These are phyloP conservation scores for Ophiosphaerella korrae DNA, from an alignment of 2,329 filamentous ascomycete species.

Conservation along the genomic window DNA sequence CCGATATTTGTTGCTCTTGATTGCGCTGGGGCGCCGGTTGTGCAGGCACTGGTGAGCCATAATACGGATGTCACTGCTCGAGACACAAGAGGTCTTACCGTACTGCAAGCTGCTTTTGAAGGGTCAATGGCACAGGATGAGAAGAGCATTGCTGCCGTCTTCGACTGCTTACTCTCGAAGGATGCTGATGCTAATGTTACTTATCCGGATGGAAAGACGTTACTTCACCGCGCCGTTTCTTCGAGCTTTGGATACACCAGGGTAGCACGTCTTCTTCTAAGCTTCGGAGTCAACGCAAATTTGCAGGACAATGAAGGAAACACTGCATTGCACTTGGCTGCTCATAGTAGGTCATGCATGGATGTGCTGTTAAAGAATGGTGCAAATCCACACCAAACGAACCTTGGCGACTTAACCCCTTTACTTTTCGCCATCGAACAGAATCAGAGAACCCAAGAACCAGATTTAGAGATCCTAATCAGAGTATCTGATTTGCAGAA, in stretches of 20 bases:
- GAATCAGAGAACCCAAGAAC: conserved; percentile 20
- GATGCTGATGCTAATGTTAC: conserved; percentile 26
- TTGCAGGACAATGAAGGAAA: conserved; percentile 29
- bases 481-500: conserved; percentile 28
- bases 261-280: conserved; percentile 29
- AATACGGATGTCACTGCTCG: conserved; percentile 32
- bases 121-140: conserved; percentile 30
- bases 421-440: conserved; percentile 21
- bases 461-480: conserved; percentile 30
- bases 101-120: conserved; percentile 35
- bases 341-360: conserved; percentile 26
- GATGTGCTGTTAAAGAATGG: conserved; percentile 31
- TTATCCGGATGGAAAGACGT: conserved; percentile 36
- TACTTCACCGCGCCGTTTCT: conserved; percentile 36
- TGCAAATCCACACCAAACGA: conserved; percentile 22
- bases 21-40: conserved; percentile 29
- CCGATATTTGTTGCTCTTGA: conserved; percentile 39
- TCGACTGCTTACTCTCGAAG: conserved; percentile 30
- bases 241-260: conserved; percentile 18
- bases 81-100: conserved; percentile 26
- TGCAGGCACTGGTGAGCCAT: conserved; percentile 35
- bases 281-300: conserved; percentile 27
- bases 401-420: conserved; percentile 28
- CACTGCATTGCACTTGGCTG: conserved; percentile 35
- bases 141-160: conserved; percentile 24